Conservation (phyloP, 176 grass and related monocot genomes). For the Eragrostis curvula region DNA sequence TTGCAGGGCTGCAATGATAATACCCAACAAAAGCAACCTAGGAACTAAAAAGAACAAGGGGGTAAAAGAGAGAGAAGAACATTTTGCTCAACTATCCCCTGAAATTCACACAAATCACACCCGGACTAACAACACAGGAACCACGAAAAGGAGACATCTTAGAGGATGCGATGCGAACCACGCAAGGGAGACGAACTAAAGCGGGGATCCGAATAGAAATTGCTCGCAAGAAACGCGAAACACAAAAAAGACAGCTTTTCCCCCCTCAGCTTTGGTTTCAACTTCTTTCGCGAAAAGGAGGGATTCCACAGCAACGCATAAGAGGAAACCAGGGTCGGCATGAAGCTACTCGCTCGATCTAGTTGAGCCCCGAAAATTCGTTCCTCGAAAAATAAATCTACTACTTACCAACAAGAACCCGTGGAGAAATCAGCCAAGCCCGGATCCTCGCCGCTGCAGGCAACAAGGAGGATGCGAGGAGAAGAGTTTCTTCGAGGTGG, state of each 20-base stretch:
- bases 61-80: slow-evolving; percentile 1
- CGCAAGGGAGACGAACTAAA: background rate
- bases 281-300: background rate
- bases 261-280: background rate
- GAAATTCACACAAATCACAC: slow-evolving; percentile 39
- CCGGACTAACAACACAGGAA: background rate
- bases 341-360: background rate
- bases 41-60: slow-evolving; percentile 21
- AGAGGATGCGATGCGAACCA: slow-evolving; percentile 11
- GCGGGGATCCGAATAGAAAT: slow-evolving; percentile 17
- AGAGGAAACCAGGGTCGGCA: background rate
- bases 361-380: background rate
- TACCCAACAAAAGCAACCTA: slow-evolving; percentile 25
- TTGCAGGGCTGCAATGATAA: slow-evolving; percentile 31
- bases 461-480: background rate
- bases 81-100: slow-evolving; percentile 52
- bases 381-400: background rate
- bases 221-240: background rate
- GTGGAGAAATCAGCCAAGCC: background rate
- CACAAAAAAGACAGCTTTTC: background rate
- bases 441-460: background rate
- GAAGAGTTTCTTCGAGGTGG: background rate
- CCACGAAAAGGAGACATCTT: background rate
- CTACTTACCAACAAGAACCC: background rate
- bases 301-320: background rate